Evolutionary conservation across 2,329 filamentous ascomycete genomes (phyloP).

Genomic region (Ophioceras dolichostomum): DNA sequence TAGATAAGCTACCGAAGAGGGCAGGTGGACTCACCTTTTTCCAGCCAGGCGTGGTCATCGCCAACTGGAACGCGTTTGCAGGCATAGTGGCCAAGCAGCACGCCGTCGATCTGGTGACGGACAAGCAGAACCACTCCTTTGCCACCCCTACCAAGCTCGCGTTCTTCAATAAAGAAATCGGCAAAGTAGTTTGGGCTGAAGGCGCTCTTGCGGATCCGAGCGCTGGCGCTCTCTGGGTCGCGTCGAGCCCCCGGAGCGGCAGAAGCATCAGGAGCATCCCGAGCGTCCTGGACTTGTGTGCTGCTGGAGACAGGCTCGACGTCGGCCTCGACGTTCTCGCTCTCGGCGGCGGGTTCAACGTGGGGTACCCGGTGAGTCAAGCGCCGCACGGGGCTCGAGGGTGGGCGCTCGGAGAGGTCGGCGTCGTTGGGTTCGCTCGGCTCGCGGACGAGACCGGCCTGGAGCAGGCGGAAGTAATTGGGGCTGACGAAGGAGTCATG

Average conservation of each 20-base stretch:
- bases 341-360: constrained; percentile 15
- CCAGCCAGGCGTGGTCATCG: constrained; percentile 87
- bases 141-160: constrained; percentile 75
- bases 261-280: too few species aligned
- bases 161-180: constrained; percentile 83
- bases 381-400: constrained; percentile 41
- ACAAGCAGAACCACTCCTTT: constrained; percentile 95
- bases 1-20: too few species aligned
- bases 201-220: constrained; percentile 72
- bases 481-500: constrained; percentile 70
- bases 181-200: constrained; percentile 91
- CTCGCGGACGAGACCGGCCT: constrained; percentile 34
- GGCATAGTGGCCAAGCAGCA: constrained; percentile 57
- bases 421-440: constrained; percentile 44
- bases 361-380: constrained; percentile 31
- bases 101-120: constrained; percentile 80
- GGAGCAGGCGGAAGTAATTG: constrained; percentile 91
- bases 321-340: constrained; percentile 18
- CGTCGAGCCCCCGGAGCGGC: too few species aligned
- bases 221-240: too few species aligned
- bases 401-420: constrained; percentile 27
- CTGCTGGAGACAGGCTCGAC: constrained; percentile 42
- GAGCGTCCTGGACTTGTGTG: constrained; percentile 26
- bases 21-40: constrained; percentile 48
- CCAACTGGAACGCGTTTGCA: constrained; percentile 96